A percentile compares a stretch with the other conserved stretches of the same genome.
Conservation (phyloP, 345 rosid genomes). For the Bretschneidera sinensis region DNA sequence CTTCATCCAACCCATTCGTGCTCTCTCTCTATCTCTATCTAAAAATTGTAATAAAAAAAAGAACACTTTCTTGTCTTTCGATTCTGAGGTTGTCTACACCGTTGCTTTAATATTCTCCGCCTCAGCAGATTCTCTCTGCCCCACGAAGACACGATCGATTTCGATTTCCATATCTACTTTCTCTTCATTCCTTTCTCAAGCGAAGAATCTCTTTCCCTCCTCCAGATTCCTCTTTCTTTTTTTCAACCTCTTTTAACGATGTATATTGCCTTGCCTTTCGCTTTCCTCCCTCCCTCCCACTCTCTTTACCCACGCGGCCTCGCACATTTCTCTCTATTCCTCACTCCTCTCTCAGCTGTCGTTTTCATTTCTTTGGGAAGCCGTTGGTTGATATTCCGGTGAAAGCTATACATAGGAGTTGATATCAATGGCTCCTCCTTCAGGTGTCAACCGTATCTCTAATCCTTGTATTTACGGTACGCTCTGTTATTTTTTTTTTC, state of each 20-base stretch:
- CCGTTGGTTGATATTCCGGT: conserved; percentile 9
- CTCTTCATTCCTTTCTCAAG: conserved; percentile 63
- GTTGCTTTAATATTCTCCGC: conserved; percentile 34
- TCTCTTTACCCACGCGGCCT: too few relatives aligned
- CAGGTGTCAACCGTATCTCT: conserved; percentile 57
- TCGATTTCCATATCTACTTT: conserved; percentile 8
- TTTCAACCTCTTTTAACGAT: conserved; percentile 26
- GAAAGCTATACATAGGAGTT: background rate
- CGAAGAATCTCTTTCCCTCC: conserved; percentile 61
- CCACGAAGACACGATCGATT: background rate
- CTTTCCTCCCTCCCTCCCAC: conserved; percentile 13
- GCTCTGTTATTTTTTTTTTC: conserved; percentile 9
- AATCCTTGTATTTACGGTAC: conserved; percentile 81
- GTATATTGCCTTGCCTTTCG: conserved; percentile 23
- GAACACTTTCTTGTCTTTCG: background rate
- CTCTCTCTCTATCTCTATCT: background rate
- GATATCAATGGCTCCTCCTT: conserved; percentile 52
- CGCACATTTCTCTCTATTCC: conserved; percentile 1
- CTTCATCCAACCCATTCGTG: background rate
- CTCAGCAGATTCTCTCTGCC: conserved; percentile 35
- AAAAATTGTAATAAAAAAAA: background rate
- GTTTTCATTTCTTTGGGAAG: conserved; percentile 28
- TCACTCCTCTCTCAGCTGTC: conserved; percentile 24
- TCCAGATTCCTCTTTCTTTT: conserved; percentile 39
- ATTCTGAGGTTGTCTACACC: conserved; percentile 17